phyloP scores from a whole-genome alignment of 1,284 basidiomycete species.

The Peniophora sp. region DNA sequence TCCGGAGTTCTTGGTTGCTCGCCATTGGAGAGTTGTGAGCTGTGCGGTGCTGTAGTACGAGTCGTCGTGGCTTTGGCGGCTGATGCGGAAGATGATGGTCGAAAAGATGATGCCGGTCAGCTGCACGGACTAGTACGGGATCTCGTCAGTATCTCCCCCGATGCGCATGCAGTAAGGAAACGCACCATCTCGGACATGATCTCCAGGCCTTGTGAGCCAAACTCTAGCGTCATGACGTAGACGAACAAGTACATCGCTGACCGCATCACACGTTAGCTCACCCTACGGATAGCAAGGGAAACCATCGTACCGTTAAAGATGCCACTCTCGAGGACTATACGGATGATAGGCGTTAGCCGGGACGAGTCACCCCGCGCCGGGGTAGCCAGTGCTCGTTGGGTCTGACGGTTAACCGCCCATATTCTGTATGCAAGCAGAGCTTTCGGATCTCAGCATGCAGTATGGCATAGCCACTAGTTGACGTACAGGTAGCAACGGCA shows the following conservation, averaged over 20 bases:
- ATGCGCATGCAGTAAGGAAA: not conserved
- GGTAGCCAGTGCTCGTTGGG: not conserved
- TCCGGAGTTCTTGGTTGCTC: no score
- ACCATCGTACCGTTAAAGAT: no score
- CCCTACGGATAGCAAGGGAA: no score
- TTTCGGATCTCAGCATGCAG: not conserved
- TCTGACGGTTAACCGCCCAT: constrained; percentile 9
- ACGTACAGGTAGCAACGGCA: constrained; percentile 12
- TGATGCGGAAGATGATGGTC: constrained; percentile 10
- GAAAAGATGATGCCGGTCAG: constrained; percentile 12
- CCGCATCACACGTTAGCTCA: no score
- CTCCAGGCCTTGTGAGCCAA: constrained; percentile 9
- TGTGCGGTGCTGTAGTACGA: not conserved
- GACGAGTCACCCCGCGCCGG: not conserved
- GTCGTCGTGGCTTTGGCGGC: not conserved
- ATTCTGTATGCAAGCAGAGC: constrained; percentile 12
- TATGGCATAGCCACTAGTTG: not conserved
- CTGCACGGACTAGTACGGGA: constrained; percentile 7
- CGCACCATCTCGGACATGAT: constrained; percentile 13
- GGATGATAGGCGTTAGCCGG: constrained; percentile 8
- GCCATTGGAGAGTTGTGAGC: not conserved
- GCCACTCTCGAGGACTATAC: constrained; percentile 12
- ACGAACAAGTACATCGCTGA: constrained; percentile 13
- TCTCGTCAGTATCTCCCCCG: not conserved
- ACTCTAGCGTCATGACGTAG: constrained; percentile 8